Evolutionary conservation across 495 filamentous ascomycete genomes (phyloP), one percentile per base, ranked within the genome.

Genomic region (Aeminium ludgeri): DNA sequence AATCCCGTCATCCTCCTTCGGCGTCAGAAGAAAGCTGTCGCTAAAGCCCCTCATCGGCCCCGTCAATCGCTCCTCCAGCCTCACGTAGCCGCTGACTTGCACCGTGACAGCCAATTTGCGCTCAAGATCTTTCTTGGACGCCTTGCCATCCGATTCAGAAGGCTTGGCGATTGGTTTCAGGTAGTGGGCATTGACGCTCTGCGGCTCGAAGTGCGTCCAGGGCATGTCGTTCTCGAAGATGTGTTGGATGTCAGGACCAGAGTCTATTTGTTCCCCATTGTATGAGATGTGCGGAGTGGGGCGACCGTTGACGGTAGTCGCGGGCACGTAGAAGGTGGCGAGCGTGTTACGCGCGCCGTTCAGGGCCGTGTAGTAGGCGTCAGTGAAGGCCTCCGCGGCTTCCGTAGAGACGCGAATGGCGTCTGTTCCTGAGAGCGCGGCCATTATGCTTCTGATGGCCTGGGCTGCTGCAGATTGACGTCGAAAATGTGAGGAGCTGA

Each of bases 21-120:
- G 83, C 20, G 86, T 77, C 31, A 92, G 59, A 1, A 86, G 66
- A 46, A 87, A 75, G 6, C 63, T 74, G 51, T 92, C 83, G 38
- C 72, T 77, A 58, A 91, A 89, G 6, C 65, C 69, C 41, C 69
- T 68, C 54, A 70, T 68, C 10, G 66, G 64, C 13, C 64, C 68
- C 25, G 73, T 65, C 25, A 65, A 60, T 13, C 54, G 59, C 27
- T 73, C 68, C 1, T 69, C 73, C 44, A 76, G 77, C 41, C 67
- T 66, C 30, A 86, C 73, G 32, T 57, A 68, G 2, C 83, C 83
- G 43, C 65, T 76, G 19, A 84, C 74, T 30, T 73, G 63, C 10
- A 86, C 63, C 31, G 74, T 51, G 36, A 87, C 67, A 36, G 76
- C 83, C 58, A 86, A 75, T 40, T 82, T 71, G 60, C 62, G 37